These are phyloP conservation scores for Styphnolobium japonicum DNA, from an alignment of 306 rosid genomes.

Conservation along the genomic window DNA sequence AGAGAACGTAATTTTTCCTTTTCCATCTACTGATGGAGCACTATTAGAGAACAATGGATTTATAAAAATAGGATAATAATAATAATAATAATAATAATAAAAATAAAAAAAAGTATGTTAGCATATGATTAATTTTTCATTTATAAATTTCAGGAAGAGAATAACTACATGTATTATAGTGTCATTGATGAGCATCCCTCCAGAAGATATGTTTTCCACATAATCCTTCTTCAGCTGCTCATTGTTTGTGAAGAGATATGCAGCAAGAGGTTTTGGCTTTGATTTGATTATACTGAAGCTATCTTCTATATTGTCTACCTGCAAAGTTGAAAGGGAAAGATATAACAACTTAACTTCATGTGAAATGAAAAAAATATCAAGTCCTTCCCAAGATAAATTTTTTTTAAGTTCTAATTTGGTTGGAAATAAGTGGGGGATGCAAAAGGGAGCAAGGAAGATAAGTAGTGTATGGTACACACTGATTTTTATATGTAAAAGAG, in stretches of 20 bases:
- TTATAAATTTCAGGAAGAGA: constrained; percentile 13
- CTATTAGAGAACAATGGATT: not conserved
- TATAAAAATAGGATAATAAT: not conserved
- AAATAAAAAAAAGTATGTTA: not conserved
- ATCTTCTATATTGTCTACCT: constrained; percentile 70
- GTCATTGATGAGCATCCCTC: constrained; percentile 88
- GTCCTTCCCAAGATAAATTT: not conserved
- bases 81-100: too few relatives aligned
- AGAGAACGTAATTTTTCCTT: not conserved
- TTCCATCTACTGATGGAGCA: not conserved
- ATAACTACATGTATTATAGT: constrained; percentile 57
- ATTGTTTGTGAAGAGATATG: constrained; percentile 70
- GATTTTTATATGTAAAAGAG: not conserved
- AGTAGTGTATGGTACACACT: not conserved
- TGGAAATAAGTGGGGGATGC: not conserved
- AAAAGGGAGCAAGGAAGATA: not conserved
- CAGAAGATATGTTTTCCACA: constrained; percentile 72
- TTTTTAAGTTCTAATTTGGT: not conserved
- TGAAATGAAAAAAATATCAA: constrained; percentile 1
- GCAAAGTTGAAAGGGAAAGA: not conserved
- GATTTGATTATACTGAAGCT: constrained; percentile 63
- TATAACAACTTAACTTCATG: not conserved
- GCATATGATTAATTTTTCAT: not conserved
- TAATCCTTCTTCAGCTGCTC: constrained; percentile 68
- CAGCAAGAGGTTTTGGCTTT: constrained; percentile 78